Evolutionary conservation across 2,329 filamentous ascomycete genomes (phyloP).

Genomic region (Pestalotiopsis sp.): DNA sequence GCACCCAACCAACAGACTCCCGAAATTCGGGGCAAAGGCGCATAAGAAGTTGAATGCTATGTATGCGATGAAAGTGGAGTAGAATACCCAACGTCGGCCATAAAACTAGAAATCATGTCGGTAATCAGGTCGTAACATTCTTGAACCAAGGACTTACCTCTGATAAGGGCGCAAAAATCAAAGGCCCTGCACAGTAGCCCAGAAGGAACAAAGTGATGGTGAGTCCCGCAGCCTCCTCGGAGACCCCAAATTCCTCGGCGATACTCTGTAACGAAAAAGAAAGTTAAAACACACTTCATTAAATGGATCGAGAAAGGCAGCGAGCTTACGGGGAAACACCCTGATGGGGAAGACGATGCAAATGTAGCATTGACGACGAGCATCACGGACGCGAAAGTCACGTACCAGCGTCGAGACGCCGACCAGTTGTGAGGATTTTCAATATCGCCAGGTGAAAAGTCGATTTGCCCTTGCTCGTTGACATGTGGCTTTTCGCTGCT

Average conservation of each 20-base stretch:
- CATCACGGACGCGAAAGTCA: constrained; percentile 45
- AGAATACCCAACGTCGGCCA: constrained; percentile 56
- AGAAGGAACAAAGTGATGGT: constrained; percentile 58
- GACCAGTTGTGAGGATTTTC: constrained; percentile 55
- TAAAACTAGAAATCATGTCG: constrained; percentile 41
- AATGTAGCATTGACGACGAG: constrained; percentile 59
- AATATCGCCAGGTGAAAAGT: constrained; percentile 52
- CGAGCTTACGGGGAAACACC: constrained; percentile 33
- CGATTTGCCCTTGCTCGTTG: constrained; percentile 52
- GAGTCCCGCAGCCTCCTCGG: constrained; percentile 47
- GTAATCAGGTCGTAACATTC: not conserved
- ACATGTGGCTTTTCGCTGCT: constrained; percentile 37
- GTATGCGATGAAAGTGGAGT: constrained; percentile 50
- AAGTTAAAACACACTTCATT: not conserved
- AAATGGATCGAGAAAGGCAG: constrained; percentile 1
- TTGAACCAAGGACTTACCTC: constrained; percentile 33
- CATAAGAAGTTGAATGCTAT: constrained; percentile 55
- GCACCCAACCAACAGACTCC: constrained; percentile 52
- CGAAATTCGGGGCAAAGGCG: constrained; percentile 58
- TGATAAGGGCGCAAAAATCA: constrained; percentile 59
- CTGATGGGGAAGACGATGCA: constrained; percentile 45
- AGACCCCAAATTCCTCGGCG: constrained; percentile 47
- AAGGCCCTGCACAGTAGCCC: constrained; percentile 60
- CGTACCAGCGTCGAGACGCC: constrained; percentile 36
- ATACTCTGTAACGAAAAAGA: constrained; percentile 35